Percentiles rank a stretch among this genome's conserved stretches.
These are phyloP conservation scores for Bocquillonia castaneifolia DNA, from an alignment of 441 rosid genomes.

Conservation along the genomic window DNA sequence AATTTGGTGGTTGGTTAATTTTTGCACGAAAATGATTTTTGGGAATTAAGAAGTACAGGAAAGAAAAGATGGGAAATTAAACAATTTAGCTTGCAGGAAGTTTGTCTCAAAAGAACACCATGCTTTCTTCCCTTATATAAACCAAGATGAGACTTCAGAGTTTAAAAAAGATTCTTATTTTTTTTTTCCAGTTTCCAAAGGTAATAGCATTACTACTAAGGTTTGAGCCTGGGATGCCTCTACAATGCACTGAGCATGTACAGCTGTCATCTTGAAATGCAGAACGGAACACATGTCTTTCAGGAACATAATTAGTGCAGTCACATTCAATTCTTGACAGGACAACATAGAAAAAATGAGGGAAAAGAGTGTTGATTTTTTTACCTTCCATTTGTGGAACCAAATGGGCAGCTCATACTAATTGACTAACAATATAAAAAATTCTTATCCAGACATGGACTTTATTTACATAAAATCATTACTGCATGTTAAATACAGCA, in stretches of 20 bases:
- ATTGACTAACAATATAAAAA: background rate
- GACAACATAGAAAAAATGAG: background rate
- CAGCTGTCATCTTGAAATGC: too few species aligned
- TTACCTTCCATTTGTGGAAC: background rate
- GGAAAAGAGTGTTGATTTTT: background rate
- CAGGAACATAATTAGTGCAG: background rate
- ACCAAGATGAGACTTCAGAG: background rate
- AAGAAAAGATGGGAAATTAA: background rate
- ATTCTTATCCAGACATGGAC: background rate
- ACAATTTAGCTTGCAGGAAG: background rate
- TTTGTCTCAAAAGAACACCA: background rate
- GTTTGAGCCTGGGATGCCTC: background rate
- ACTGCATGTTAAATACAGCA: background rate
- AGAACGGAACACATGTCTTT: conserved; percentile 3
- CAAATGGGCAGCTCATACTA: background rate
- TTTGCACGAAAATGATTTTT: background rate
- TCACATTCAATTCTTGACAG: background rate
- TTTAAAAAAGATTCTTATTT: background rate
- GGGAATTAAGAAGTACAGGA: background rate
- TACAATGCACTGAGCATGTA: background rate
- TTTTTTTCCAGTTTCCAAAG: background rate
- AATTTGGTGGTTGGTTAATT: background rate
- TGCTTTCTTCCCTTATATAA: background rate
- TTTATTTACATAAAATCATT: background rate
- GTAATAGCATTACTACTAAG: background rate